Evolutionary conservation across 441 rosid genomes (phyloP).

Genomic region (Daphne laureola): DNA sequence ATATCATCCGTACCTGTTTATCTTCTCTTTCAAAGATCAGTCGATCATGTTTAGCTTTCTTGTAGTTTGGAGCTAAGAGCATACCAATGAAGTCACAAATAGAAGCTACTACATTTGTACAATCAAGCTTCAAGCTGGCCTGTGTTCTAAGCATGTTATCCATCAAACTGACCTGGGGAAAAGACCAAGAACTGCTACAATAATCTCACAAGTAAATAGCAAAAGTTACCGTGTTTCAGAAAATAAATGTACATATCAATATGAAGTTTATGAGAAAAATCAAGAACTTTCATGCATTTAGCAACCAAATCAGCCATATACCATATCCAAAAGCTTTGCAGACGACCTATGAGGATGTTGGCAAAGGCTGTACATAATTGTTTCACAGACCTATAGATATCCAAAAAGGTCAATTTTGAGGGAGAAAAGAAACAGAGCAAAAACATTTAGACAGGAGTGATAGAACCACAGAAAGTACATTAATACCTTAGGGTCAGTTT

Average conservation of each 20-base stretch:
- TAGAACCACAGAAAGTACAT: conserved; percentile 8
- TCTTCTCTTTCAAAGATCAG: conserved; percentile 32
- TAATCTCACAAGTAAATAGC: conserved; percentile 6
- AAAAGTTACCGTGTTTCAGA: no score
- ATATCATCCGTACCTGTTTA: conserved; percentile 42
- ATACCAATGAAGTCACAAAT: conserved; percentile 41
- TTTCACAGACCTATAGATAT: conserved; percentile 56
- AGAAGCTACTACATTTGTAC: conserved; percentile 54
- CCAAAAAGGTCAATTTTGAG: conserved; percentile 11
- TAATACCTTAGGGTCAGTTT: conserved; percentile 63
- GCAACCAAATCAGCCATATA: conserved; percentile 33
- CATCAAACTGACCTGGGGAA: conserved; percentile 51
- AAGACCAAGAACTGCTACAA: conserved; percentile 12
- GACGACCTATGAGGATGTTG: conserved; percentile 48
- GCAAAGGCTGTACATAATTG: conserved; percentile 54
- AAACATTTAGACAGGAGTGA: conserved; percentile 17
- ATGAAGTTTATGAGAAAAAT: no score
- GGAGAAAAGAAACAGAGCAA: conserved; percentile 1
- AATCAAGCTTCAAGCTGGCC: conserved; percentile 54
- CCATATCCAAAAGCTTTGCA: conserved; percentile 54
- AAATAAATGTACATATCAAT: no score
- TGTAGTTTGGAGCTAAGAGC: conserved; percentile 33
- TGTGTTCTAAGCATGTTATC: conserved; percentile 44
- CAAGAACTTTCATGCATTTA: conserved; percentile 9
- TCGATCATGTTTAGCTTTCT: conserved; percentile 19